Evolutionary conservation across 2,329 filamentous ascomycete genomes (phyloP).

Genomic region (Ophiocordyceps polyrhachis-furcata): DNA sequence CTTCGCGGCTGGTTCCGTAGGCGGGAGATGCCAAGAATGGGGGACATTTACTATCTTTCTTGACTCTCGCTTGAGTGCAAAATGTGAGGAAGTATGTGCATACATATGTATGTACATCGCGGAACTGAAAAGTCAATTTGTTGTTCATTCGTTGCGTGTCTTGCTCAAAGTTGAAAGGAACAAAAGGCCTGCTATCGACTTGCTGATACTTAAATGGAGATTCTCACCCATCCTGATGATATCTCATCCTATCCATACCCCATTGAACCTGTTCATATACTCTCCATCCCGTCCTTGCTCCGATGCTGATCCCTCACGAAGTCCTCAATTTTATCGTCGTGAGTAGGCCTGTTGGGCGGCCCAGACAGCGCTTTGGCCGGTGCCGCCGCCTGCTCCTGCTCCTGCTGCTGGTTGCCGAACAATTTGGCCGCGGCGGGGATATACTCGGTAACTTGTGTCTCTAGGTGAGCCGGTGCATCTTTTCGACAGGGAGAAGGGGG

Average conservation of each 20-base stretch:
- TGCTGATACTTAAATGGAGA: too few species aligned
- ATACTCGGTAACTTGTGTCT: conserved; percentile 21
- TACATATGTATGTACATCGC: neutral
- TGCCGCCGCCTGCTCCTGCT: neutral
- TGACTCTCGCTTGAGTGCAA: neutral
- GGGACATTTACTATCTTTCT: conserved; percentile 25
- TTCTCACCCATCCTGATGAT: too few species aligned
- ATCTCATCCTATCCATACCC: too few species aligned
- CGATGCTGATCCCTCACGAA: conserved; percentile 34
- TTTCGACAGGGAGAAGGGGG: neutral
- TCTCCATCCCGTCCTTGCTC: conserved; percentile 15
- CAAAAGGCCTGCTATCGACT: too few species aligned
- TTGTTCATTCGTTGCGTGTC: neutral
- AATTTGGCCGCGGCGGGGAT: conserved; percentile 23
- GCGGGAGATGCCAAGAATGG: conserved; percentile 42
- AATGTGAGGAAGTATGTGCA: neutral
- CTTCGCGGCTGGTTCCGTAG: conserved; percentile 21
- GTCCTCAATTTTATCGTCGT: conserved; percentile 31
- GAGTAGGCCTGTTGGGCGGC: conserved; percentile 23
- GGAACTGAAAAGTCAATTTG: too few species aligned
- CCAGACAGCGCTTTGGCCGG: conserved; percentile 6
- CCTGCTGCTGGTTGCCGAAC: conserved; percentile 15
- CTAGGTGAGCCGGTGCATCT: too few species aligned
- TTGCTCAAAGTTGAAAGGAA: too few species aligned
- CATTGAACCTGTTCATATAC: too few species aligned